phyloP scores from a whole-genome alignment of 2,329 filamentous ascomycete species.

The Berkeleyomyces rouxiae region DNA sequence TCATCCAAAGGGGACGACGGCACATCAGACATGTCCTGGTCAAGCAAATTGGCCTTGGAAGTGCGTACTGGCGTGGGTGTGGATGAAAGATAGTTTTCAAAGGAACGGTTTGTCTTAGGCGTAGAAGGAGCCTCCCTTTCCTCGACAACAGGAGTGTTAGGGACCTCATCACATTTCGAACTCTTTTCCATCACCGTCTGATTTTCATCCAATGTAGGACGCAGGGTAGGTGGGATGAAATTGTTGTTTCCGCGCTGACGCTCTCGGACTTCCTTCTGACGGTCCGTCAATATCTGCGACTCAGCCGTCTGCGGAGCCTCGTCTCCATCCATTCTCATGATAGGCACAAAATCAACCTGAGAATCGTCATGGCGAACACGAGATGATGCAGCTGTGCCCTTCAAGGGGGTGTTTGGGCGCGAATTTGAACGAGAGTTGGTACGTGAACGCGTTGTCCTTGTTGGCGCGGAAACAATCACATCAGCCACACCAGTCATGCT shows the following conservation, averaged over 20 bases:
- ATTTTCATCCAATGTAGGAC: background rate
- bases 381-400: background rate
- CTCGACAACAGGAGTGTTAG: constrained; percentile 17
- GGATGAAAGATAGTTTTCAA: constrained; percentile 38
- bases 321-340: constrained; percentile 37
- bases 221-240: constrained; percentile 5
- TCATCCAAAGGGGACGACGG: constrained; percentile 40
- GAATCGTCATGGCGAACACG: constrained; percentile 60
- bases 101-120: constrained; percentile 28
- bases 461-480: background rate
- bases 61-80: constrained; percentile 42
- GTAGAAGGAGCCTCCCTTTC: constrained; percentile 20
- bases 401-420: background rate
- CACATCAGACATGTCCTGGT: constrained; percentile 31
- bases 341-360: constrained; percentile 59
- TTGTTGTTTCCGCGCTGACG: constrained; percentile 47
- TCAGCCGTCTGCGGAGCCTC: constrained; percentile 29
- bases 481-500: background rate
- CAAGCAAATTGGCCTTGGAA: constrained; percentile 16
- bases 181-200: background rate
- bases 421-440: constrained; percentile 7
- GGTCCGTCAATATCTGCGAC: constrained; percentile 61
- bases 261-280: constrained; percentile 61
- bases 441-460: background rate
- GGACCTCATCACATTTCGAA: background rate